Base-by-base conservation (phyloP, 352 stramenopile genomes). In the Pseudoperonospora humuli region DNA sequence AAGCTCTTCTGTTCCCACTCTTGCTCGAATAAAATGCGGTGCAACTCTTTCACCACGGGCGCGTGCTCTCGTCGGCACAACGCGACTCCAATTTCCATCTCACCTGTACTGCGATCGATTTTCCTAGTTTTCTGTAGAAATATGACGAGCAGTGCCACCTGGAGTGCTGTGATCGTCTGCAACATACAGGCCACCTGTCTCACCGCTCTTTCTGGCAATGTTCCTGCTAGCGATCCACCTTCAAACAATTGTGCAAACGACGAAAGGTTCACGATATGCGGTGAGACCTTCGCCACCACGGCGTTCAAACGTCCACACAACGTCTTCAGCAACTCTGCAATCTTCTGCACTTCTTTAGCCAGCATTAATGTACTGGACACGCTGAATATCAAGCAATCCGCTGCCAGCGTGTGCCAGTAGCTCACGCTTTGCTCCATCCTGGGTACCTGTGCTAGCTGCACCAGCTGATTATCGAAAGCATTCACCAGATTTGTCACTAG, bases 211-310 rank as follows among this genome's bases (percentile, higher is more conserved):
- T 86, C 69, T 0, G 75, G 77, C 6, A 73, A 82, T 29, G 70
- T 77, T 7, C 70, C 72, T 17, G 69, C 70, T 6, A 84, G 49
- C 11, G 64, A 86, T 26, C 70, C 70, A 29, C 70, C 70, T 49
- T 86, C 70, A 52, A 84, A 86, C 7, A 89, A 58, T 63, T 89
- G 75, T 3, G 63, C 54, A 41, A 86, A 83, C 34, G 74, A 79
- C 41, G 74, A 82, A 0, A 89, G 53, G 56, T 90, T 90, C 17
- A 90, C 75, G 51, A 90, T 86, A 46, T 90, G 75, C 36, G 77
- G 74, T 18, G 80, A 86, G 5, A 92, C 71, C 46, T 86, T 84
- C 1, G 75, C 57, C 23, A 88, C 70, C 17, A 70, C 64, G 1
- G 56, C 39, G 33, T 88, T 71, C 6, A 89, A 50, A 3, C 71